Percentiles rank a stretch among this genome's conserved stretches.
phyloP scores from a whole-genome alignment of 2,329 filamentous ascomycete species.

The Cladosporium sp. region DNA sequence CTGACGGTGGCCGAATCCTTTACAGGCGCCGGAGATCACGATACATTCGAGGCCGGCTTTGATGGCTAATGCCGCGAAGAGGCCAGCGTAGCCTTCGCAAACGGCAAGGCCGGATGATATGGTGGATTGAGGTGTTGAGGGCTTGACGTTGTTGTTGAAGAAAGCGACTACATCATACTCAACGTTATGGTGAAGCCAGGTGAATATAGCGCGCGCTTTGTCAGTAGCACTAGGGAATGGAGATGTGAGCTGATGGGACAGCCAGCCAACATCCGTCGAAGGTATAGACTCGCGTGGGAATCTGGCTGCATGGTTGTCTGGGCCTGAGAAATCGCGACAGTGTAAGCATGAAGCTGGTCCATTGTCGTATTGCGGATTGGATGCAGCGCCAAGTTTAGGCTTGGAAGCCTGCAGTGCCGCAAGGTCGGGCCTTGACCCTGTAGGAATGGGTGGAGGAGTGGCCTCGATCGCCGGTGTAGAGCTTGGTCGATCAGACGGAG shows the following conservation, averaged over 20 bases:
- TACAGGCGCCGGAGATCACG: conserved; percentile 72
- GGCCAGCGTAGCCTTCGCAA: conserved; percentile 82
- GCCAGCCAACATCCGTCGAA: conserved; percentile 58
- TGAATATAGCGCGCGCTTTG: conserved; percentile 88
- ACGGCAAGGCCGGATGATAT: conserved; percentile 75
- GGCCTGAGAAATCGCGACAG: conserved; percentile 81
- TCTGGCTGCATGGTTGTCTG: conserved; percentile 70
- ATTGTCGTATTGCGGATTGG: conserved; percentile 13
- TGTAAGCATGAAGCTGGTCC: conserved; percentile 56
- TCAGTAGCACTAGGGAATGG: conserved; percentile 84
- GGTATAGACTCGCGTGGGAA: conserved; percentile 70
- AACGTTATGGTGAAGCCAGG: conserved; percentile 93
- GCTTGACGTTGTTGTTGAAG: conserved; percentile 62
- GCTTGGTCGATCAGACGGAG: conserved; percentile 12
- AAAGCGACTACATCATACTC: conserved; percentile 76
- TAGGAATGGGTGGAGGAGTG: conserved; percentile 47
- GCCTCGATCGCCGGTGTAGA: conserved; percentile 15
- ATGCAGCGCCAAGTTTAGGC: conserved; percentile 28
- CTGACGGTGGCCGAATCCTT: conserved; percentile 68
- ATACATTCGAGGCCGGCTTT: conserved; percentile 73
- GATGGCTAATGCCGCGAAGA: conserved; percentile 71
- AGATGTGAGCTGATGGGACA: conserved; percentile 70
- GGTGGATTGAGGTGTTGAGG: conserved; percentile 64
- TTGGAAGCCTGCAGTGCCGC: conserved; percentile 50
- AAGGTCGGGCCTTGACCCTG: conserved; percentile 52